Evolutionary conservation across 2,329 filamentous ascomycete species (phyloP).

Genomic region (Ceratocystis ficicola): DNA sequence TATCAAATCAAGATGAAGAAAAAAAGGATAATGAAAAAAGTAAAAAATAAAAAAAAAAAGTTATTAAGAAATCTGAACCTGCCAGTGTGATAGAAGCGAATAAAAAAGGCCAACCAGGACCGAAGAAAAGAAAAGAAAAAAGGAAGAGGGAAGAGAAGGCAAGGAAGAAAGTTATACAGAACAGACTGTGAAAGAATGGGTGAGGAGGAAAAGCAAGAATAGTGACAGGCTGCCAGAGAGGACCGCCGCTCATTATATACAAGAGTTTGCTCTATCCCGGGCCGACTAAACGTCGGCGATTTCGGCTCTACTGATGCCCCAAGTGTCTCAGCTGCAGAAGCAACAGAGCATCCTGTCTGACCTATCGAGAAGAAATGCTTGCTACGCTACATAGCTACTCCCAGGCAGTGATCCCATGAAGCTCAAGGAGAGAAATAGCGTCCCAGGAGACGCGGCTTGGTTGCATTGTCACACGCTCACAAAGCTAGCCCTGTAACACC

Average conservation of each 20-base stretch:
- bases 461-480: neutral
- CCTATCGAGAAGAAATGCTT: neutral
- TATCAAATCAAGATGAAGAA: conserved; percentile 11
- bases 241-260: conserved; percentile 17
- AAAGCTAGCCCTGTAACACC: neutral
- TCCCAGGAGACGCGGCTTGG: neutral
- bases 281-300: neutral
- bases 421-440: neutral
- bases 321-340: neutral
- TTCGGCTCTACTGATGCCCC: neutral
- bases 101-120: conserved; percentile 23
- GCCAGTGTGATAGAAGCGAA: conserved; percentile 19
- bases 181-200: conserved; percentile 19
- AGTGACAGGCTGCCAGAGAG: conserved; percentile 1
- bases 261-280: neutral
- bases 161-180: neutral
- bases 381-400: neutral
- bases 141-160: neutral
- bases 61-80: conserved; percentile 22
- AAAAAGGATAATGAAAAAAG: conserved; percentile 24
- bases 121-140: conserved; percentile 21
- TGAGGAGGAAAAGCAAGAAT: conserved; percentile 19
- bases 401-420: neutral
- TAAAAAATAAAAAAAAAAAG: conserved; percentile 24
- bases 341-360: neutral